Percentiles rank a stretch among this genome's conserved stretches.
phyloP scores from a whole-genome alignment of 2,329 filamentous ascomycete species.

The Fusarium miscanthi region DNA sequence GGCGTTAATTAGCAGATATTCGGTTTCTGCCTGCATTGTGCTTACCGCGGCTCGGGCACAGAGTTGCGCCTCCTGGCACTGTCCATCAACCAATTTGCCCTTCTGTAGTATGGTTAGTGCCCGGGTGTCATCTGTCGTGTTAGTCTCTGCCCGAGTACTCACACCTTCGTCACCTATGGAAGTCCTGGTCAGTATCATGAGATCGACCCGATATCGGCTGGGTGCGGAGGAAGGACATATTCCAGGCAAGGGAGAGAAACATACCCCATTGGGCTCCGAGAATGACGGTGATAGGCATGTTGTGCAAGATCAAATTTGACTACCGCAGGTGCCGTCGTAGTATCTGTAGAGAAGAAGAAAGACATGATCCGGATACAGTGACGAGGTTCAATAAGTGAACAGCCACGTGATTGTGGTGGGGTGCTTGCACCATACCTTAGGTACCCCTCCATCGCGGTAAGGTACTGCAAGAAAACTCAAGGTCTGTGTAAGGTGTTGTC shows the following conservation, averaged over 20 bases:
- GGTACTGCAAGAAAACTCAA: background rate
- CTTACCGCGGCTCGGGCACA: background rate
- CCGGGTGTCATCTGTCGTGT: background rate
- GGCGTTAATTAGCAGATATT: background rate
- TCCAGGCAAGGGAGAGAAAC: background rate
- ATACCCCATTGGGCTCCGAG: background rate
- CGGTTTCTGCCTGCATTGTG: background rate
- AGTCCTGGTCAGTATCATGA: background rate
- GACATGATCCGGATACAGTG: background rate
- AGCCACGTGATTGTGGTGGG: background rate
- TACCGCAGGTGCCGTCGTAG: background rate
- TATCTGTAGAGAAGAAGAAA: background rate
- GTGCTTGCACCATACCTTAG: background rate
- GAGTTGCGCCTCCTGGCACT: background rate
- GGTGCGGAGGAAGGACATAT: background rate
- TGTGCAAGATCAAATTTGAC: background rate
- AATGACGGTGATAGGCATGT: background rate
- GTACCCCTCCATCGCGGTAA: background rate
- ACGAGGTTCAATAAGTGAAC: background rate
- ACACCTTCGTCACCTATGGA: background rate
- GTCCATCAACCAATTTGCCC: background rate
- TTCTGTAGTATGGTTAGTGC: background rate
- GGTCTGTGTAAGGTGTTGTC: background rate
- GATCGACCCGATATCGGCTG: background rate
- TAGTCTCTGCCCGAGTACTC: background rate